Evolutionary conservation across 495 filamentous ascomycete species (phyloP).

Genomic region (Penicillium riverlandense): DNA sequence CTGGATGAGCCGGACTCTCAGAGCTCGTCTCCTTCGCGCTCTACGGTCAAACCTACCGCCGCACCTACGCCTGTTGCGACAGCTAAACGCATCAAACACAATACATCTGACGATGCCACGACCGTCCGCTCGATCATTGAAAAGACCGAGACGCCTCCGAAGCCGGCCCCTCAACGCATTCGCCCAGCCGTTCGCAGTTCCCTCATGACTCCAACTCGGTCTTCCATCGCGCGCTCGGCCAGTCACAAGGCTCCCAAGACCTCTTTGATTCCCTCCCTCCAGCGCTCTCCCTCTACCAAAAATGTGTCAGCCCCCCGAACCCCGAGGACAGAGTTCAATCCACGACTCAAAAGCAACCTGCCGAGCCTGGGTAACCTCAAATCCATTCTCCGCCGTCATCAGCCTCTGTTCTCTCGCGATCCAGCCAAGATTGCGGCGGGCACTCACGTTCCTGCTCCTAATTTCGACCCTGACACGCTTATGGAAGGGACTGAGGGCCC

Average conservation of each 20-base stretch:
- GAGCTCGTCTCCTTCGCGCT: constrained; percentile 24
- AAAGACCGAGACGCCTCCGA: constrained; percentile 29
- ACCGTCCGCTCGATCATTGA: constrained; percentile 36
- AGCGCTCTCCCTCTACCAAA: constrained; percentile 40
- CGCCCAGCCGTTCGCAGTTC: constrained; percentile 32
- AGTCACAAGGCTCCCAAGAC: constrained; percentile 52
- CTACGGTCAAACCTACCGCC: constrained; percentile 30
- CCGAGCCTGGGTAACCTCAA: constrained; percentile 43
- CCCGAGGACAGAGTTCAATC: constrained; percentile 40
- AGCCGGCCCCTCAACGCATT: constrained; percentile 32
- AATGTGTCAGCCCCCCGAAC: constrained; percentile 36
- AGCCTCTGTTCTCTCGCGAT: constrained; percentile 55
- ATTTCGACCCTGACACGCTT: constrained; percentile 37
- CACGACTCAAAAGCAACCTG: constrained; percentile 33
- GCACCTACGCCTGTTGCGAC: constrained; percentile 15
- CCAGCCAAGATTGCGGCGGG: constrained; percentile 53
- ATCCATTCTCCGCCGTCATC: constrained; percentile 55
- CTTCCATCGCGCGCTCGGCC: constrained; percentile 59
- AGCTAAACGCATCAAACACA: constrained; percentile 61
- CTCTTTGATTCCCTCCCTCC: constrained; percentile 47
- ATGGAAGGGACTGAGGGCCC: constrained; percentile 24
- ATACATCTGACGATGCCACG: constrained; percentile 51
- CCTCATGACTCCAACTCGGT: constrained; percentile 71
- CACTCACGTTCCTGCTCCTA: constrained; percentile 47
- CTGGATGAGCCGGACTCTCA: constrained; percentile 49